Conservation (phyloP, 1,284 basidiomycete genomes). For the Thecaphora thlaspeos region DNA sequence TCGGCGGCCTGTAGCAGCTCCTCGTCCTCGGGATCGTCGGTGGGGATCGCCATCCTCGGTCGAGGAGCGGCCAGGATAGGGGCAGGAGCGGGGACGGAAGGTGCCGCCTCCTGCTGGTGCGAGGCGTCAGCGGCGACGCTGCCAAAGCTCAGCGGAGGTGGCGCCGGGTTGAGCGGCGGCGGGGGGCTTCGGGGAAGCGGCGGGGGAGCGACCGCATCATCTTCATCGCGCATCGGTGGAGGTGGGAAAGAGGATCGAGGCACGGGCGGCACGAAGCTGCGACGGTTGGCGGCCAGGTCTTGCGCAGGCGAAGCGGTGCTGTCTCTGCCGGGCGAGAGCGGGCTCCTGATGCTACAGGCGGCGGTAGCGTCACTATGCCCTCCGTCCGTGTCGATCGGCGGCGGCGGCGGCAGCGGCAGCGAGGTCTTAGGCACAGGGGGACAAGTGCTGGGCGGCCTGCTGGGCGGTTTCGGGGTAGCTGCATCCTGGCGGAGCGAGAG, state of each 20-base stretch:
- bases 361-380: too few relatives aligned
- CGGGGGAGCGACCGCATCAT: constrained; percentile 2
- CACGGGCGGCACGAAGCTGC: constrained; percentile 21
- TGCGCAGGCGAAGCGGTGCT: constrained; percentile 13
- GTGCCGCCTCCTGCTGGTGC: constrained; percentile 6
- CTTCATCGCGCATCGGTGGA: constrained; percentile 6
- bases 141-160: neutral
- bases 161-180: too few relatives aligned
- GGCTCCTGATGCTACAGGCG: too few relatives aligned
- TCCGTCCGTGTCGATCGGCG: too few relatives aligned
- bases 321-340: too few relatives aligned
- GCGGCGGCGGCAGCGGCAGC: constrained; percentile 20
- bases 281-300: constrained; percentile 8
- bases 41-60: constrained; percentile 34
- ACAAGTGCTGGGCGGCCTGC: constrained; percentile 36
- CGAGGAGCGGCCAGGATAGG: constrained; percentile 39
- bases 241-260: constrained; percentile 8
- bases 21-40: constrained; percentile 42
- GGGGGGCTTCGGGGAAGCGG: constrained; percentile 3
- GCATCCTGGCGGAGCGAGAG: too few relatives aligned
- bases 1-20: constrained; percentile 26
- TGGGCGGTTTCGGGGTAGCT: too few relatives aligned
- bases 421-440: constrained; percentile 37
- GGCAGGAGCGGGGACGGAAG: constrained; percentile 2
- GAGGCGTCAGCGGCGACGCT: neutral